These are phyloP conservation scores for Wallacemonas sp. DNA, from an alignment of 208 protist genomes.

Conservation along the genomic window DNA sequence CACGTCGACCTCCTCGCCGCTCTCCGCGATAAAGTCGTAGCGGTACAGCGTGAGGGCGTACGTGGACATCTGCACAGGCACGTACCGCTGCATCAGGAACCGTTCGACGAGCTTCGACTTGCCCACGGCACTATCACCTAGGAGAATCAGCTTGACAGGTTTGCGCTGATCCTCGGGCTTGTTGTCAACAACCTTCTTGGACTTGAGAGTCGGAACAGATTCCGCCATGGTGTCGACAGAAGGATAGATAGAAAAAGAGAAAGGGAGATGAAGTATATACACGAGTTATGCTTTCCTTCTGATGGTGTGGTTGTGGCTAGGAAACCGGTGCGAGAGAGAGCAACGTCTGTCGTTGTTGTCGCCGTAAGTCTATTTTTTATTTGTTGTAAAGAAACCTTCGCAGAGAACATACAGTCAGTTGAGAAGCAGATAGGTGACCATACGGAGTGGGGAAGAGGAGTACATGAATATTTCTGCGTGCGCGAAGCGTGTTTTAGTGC, in stretches of 20 bases:
- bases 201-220: constrained; percentile 43
- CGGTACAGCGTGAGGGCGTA: constrained; percentile 93
- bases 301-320: too few relatives aligned
- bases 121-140: constrained; percentile 96
- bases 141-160: constrained; percentile 93
- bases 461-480: too few relatives aligned
- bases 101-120: constrained; percentile 96
- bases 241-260: background rate
- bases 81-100: constrained; percentile 95
- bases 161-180: constrained; percentile 75
- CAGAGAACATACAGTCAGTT: too few relatives aligned
- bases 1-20: constrained; percentile 76
- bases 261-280: too few relatives aligned
- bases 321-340: too few relatives aligned
- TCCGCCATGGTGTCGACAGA: background rate
- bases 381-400: too few relatives aligned
- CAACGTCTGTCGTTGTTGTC: too few relatives aligned
- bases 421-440: too few relatives aligned
- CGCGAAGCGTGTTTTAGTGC: too few relatives aligned
- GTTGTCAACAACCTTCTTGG: constrained; percentile 76
- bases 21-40: constrained; percentile 84
- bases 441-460: too few relatives aligned
- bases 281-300: too few relatives aligned
- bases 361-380: too few relatives aligned
- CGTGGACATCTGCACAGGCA: constrained; percentile 92